Percentiles rank a stretch among this genome's conserved stretches.
phyloP scores from a whole-genome alignment of 768 basidiomycete species.

The Jaapia argillacea region DNA sequence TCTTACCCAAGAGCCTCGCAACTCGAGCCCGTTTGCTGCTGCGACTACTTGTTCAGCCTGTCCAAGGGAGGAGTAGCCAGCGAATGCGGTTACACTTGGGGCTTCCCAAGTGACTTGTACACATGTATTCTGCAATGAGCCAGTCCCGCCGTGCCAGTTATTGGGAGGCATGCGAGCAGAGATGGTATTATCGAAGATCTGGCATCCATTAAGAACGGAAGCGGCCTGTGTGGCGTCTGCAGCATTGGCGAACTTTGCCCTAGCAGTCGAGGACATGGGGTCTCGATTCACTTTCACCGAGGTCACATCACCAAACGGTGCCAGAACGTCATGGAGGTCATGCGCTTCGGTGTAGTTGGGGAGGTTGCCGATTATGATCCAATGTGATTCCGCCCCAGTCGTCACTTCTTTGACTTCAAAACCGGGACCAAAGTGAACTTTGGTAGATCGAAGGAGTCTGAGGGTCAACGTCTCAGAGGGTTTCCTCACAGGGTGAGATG shows the following conservation, averaged over 20 bases:
- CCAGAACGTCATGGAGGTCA: conserved; percentile 28
- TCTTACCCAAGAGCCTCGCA: conserved; percentile 30
- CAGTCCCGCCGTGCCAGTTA: conserved; percentile 14
- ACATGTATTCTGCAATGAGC: background rate
- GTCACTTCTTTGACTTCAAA: conserved; percentile 45
- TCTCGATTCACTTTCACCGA: conserved; percentile 16
- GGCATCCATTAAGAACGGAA: background rate
- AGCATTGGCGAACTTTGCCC: background rate
- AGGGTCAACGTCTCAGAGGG: too few species aligned
- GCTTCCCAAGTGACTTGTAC: conserved; percentile 53
- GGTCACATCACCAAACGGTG: conserved; percentile 36
- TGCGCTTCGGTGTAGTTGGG: conserved; percentile 23
- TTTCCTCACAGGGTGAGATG: too few species aligned
- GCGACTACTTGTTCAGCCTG: conserved; percentile 43
- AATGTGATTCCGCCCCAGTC: conserved; percentile 64
- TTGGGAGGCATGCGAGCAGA: background rate
- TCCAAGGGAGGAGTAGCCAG: conserved; percentile 43
- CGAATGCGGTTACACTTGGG: conserved; percentile 46
- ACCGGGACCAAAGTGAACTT: conserved; percentile 47
- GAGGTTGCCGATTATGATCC: conserved; percentile 45
- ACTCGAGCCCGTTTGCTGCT: conserved; percentile 23
- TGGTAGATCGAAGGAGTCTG: conserved; percentile 20
- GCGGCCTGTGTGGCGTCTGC: background rate
- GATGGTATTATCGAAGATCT: background rate
- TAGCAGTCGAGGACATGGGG: background rate